Conservation (phyloP, 2,329 filamentous ascomycete genomes). For the Calonectria crousiana region DNA sequence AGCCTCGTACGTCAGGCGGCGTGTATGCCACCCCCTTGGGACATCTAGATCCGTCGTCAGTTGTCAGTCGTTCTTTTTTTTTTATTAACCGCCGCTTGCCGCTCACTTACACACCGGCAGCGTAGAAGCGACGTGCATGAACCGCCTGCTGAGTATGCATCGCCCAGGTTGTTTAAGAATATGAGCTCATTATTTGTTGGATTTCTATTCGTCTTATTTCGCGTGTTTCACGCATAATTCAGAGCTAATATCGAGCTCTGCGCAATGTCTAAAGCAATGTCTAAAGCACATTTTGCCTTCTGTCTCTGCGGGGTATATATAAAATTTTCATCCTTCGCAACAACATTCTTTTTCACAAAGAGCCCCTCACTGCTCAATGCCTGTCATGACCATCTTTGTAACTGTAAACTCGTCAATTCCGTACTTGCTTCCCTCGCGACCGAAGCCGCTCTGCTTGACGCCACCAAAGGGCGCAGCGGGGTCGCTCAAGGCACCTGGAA, state of each 20-base stretch:
- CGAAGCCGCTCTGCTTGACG: conserved; percentile 83
- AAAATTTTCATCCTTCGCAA: conserved; percentile 20
- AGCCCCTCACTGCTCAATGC: conserved; percentile 38
- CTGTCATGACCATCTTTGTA: conserved; percentile 68
- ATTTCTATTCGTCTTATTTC: conserved; percentile 5
- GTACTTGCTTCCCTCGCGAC: conserved; percentile 79
- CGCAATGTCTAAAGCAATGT: background rate
- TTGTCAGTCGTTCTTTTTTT: too few species aligned
- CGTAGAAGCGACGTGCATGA: conserved; percentile 14
- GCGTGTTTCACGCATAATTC: conserved; percentile 16
- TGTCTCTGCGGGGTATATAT: conserved; percentile 37
- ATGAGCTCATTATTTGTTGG: background rate
- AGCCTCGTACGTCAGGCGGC: background rate
- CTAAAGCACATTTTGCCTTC: background rate
- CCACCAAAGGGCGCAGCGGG: conserved; percentile 75
- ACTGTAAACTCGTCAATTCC: conserved; percentile 79
- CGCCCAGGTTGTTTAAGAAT: background rate
- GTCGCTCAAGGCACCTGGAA: conserved; percentile 60
- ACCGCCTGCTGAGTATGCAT: background rate
- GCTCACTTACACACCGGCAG: background rate
- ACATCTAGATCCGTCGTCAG: background rate
- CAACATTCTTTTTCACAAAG: conserved; percentile 12
- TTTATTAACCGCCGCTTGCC: conserved; percentile 15
- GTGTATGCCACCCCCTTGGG: conserved; percentile 7
- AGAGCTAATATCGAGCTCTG: conserved; percentile 6